Conservation (phyloP, 225 moss, liverwort and hornwort species). For the Marchantia paleacea region DNA sequence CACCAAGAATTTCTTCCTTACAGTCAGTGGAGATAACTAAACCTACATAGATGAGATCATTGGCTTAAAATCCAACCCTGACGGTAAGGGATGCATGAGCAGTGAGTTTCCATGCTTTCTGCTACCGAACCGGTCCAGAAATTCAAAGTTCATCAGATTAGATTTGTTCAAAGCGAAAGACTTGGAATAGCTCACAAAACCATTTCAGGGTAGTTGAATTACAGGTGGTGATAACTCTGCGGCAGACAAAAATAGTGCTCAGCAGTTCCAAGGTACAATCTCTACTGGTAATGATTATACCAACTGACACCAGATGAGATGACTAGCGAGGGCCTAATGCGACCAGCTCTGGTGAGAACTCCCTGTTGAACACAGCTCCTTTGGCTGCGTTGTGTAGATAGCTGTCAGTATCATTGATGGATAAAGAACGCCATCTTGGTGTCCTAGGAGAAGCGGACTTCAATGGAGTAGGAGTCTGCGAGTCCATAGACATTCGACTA, state of each 20-base stretch:
- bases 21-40: background rate
- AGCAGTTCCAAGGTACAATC: background rate
- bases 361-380: slow-evolving; percentile 33
- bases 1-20: slow-evolving; percentile 6
- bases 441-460: slow-evolving; percentile 35
- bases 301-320: background rate
- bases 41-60: slow-evolving; percentile 5
- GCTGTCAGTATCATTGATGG: slow-evolving; percentile 47
- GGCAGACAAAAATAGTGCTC: slow-evolving; percentile 20
- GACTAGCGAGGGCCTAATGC: slow-evolving; percentile 27
- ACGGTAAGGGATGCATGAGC: background rate
- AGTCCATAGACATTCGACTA: slow-evolving; percentile 23
- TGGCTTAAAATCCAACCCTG: slow-evolving; percentile 11
- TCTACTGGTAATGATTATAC: background rate
- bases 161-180: background rate
- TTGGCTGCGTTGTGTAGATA: slow-evolving; percentile 38
- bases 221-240: background rate
- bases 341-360: slow-evolving; percentile 34
- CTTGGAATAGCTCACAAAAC: slow-evolving; percentile 20
- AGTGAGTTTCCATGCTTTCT: background rate
- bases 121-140: background rate
- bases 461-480: slow-evolving; percentile 29
- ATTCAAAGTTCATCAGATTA: background rate
- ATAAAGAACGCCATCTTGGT: slow-evolving; percentile 50
- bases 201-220: slow-evolving; percentile 1